phyloP scores from a whole-genome alignment of 345 rosid genomes.

The Odontarrhena argentea region DNA sequence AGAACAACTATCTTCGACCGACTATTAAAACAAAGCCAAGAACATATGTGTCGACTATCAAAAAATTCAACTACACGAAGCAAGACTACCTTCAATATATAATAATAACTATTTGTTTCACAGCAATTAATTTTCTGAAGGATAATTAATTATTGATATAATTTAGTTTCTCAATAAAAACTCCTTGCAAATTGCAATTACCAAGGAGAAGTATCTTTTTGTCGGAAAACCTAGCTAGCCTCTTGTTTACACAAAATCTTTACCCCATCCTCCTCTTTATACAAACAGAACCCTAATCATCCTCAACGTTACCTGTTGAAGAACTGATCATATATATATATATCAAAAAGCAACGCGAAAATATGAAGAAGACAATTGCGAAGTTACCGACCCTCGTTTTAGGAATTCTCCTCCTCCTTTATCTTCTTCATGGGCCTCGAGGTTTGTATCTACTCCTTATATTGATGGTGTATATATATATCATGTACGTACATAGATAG shows the following conservation, averaged over 20 bases:
- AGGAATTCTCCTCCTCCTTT: conserved; percentile 22
- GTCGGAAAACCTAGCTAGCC: conserved; percentile 32
- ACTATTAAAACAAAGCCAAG: no score
- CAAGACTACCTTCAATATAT: not conserved
- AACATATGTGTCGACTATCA: not conserved
- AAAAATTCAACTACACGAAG: not conserved
- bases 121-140: no score
- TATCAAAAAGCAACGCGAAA: not conserved
- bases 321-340: conserved; percentile 8
- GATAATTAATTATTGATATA: no score
- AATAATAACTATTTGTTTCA: no score
- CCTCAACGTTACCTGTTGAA: not conserved
- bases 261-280: not conserved
- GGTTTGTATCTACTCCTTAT: conserved; percentile 28
- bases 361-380: conserved; percentile 4
- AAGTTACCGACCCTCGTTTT: conserved; percentile 25
- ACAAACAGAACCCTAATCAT: not conserved
- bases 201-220: conserved; percentile 41
- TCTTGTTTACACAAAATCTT: conserved; percentile 19
- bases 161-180: no score
- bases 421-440: conserved; percentile 25
- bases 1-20: no score
- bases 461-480: not conserved
- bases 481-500: not conserved
- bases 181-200: conserved; percentile 13